A percentile compares a stretch with the other conserved stretches of the same genome.
Conservation (phyloP, 1,139 yeast species). For the Saccharomyces hybrid region DNA sequence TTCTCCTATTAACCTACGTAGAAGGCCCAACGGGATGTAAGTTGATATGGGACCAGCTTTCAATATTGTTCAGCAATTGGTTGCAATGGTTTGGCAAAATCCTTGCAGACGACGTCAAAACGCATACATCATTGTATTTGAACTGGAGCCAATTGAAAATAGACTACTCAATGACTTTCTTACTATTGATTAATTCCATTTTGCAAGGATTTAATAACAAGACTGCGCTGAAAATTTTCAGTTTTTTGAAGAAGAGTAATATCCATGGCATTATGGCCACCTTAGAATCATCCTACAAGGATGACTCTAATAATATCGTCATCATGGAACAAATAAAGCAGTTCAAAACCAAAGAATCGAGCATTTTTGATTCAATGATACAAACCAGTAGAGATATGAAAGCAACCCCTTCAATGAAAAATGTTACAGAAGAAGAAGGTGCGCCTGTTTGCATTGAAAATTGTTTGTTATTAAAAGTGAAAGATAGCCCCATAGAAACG, state of each 20-base stretch:
- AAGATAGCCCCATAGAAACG: constrained; percentile 9
- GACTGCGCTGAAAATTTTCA: neutral
- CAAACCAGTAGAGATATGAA: constrained; percentile 2
- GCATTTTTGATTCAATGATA: neutral
- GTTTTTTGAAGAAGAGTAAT: neutral
- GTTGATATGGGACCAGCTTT: constrained; percentile 1
- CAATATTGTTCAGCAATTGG: neutral
- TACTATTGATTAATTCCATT: constrained; percentile 12
- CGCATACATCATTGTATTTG: constrained; percentile 4
- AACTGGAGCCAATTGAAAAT: constrained; percentile 11
- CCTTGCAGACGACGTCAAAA: neutral
- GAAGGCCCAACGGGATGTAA: constrained; percentile 4
- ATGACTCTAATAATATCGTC: neutral
- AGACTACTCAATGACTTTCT: constrained; percentile 12
- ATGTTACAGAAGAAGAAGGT: neutral
- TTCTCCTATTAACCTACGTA: constrained; percentile 12
- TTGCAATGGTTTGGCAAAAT: constrained; percentile 1
- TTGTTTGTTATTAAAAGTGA: constrained; percentile 5
- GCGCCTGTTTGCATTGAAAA: constrained; percentile 3
- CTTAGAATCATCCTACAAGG: neutral
- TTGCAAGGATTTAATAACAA: constrained; percentile 8
- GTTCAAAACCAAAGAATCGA: neutral
- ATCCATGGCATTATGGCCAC: neutral
- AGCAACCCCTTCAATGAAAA: neutral
- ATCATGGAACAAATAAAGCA: constrained; percentile 1